phyloP scores from a whole-genome alignment of 352 stramenopile genomes.

The Discostella stelligera region DNA sequence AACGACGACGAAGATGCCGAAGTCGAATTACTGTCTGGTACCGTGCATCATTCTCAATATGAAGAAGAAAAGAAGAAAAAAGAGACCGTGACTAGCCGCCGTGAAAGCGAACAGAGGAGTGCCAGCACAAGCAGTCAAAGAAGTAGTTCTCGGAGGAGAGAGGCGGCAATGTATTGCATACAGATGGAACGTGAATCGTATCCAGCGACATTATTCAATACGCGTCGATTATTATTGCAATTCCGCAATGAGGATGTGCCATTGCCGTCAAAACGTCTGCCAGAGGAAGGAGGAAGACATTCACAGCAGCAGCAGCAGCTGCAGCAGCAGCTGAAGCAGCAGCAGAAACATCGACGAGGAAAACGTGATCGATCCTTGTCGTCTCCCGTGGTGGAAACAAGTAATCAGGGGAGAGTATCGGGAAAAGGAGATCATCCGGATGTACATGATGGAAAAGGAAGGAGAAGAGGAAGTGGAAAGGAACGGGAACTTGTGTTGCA shows the following conservation, averaged over 20 bases:
- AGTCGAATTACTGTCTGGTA: constrained; percentile 34
- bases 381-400: neutral
- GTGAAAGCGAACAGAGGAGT: no score
- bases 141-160: constrained; percentile 14
- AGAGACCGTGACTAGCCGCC: no score
- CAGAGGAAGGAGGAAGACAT: neutral
- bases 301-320: neutral
- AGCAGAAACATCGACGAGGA: constrained; percentile 7
- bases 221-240: constrained; percentile 13
- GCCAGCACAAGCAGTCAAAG: no score
- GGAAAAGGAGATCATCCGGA: neutral
- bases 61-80: no score
- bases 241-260: neutral
- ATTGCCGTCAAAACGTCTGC: neutral
- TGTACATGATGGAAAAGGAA: neutral
- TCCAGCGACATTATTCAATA: constrained; percentile 79
- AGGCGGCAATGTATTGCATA: constrained; percentile 62
- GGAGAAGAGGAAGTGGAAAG: neutral
- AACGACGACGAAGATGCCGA: constrained; percentile 70
- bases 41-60: neutral
- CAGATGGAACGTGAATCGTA: constrained; percentile 78
- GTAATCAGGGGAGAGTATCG: neutral
- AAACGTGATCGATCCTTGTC: constrained; percentile 36
- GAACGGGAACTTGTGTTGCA: constrained; percentile 61
- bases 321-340: neutral